Evolutionary conservation across 2,329 filamentous ascomycete genomes (phyloP), one percentile per base, ranked within the genome.

Genomic region (Diplodia mutila): DNA sequence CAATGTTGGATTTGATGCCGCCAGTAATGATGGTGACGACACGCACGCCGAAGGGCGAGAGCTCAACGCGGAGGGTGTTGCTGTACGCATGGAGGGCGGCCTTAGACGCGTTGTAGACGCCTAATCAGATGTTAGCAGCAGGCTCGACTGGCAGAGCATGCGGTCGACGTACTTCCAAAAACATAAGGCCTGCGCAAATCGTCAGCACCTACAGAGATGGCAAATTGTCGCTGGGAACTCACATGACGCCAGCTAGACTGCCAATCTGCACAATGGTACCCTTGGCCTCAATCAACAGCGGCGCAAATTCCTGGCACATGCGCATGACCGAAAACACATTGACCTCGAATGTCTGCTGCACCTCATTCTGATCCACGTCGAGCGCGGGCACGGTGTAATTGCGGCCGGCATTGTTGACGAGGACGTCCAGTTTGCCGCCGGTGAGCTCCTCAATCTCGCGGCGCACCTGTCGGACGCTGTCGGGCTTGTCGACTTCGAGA

Each of bases 251-350:
- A 0, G 82, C 82, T 27, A 84, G 57, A 8, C 75, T 79, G 0
- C 82, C 82, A 12, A 83, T 83, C 68, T 80, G 78, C 7, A 83
- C 81, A 49, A 84, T 82, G 0, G 80, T 82, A 9, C 80, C 80
- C 66, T 80, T 79, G 3, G 80, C 75, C 27, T 76, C 76, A 42
- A 84, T 81, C 11, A 89, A 76, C 7, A 88, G 78, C 1, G 86
- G 86, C 6, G 83, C 76, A 72, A 89, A 89, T 2, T 80, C 80
- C 70, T 87, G 80, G 76, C 85, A 87, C 75, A 89, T 85, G 18
- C 77, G 75, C 79, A 89, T 88, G 11, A 88, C 83, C 2, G 81
- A 79, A 74, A 88, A 86, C 55, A 89, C 77, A 69, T 89, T 89
- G 23, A 82, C 82, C 68, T 86, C 83, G 70, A 86, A 85, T 0